Percentiles rank a stretch among this genome's conserved stretches.
Evolutionary conservation across 768 basidiomycete species (phyloP).

Genomic region (Leccinum rimulosum): DNA sequence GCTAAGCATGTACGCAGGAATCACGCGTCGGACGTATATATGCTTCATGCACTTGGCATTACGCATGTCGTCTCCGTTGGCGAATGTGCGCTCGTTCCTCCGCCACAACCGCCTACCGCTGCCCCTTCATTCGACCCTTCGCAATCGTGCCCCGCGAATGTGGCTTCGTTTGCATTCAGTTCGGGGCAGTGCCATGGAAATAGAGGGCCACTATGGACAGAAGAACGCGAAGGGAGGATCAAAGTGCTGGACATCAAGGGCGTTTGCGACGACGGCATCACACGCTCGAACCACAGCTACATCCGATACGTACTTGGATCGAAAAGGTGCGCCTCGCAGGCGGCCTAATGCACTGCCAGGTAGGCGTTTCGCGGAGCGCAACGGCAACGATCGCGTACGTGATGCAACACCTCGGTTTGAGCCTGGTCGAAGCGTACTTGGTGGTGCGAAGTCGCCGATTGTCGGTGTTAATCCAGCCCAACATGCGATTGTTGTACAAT

Average conservation of each 20-base stretch:
- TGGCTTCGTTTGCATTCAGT: conserved; percentile 29
- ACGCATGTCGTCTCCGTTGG: conserved; percentile 97
- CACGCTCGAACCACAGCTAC: conserved; percentile 84
- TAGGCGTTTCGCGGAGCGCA: conserved; percentile 95
- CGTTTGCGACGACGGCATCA: conserved; percentile 95
- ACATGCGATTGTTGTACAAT: conserved; percentile 93
- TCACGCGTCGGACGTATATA: conserved; percentile 91
- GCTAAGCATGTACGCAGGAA: conserved; percentile 49
- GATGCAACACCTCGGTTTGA: conserved; percentile 85
- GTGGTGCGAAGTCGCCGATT: conserved; percentile 87
- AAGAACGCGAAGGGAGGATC: conserved; percentile 85
- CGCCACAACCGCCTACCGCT: conserved; percentile 42
- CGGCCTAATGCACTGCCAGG: conserved; percentile 96
- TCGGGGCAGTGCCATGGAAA: conserved; percentile 46
- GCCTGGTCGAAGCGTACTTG: conserved; percentile 91
- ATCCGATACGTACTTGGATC: conserved; percentile 91
- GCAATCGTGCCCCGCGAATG: neutral
- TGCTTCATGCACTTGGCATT: conserved; percentile 94
- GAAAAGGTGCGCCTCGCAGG: conserved; percentile 78
- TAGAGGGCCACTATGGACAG: conserved; percentile 80
- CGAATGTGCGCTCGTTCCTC: conserved; percentile 88
- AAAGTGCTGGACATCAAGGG: conserved; percentile 90
- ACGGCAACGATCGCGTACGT: conserved; percentile 97
- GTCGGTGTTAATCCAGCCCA: conserved; percentile 91
- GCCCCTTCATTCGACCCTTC: neutral